Evolutionary conservation across 345 rosid genomes (phyloP).

Genomic region (Syzygium aqueum): DNA sequence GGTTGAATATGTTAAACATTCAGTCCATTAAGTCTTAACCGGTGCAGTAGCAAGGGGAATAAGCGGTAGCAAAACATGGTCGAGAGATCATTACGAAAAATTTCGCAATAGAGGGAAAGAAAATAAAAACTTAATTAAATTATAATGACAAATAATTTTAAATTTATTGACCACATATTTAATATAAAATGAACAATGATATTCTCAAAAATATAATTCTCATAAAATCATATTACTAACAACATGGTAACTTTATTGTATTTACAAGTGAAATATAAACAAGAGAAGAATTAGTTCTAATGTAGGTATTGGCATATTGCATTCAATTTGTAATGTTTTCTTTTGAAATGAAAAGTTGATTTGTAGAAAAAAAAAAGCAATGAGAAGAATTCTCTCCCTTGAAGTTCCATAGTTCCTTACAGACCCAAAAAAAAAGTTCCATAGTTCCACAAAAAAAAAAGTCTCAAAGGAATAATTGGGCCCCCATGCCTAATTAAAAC

Average conservation of each 20-base stretch:
- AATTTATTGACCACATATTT: background rate
- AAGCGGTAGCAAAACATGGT: background rate
- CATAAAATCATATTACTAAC: background rate
- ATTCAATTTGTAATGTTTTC: too few species aligned
- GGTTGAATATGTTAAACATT: background rate
- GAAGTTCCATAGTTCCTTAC: too few species aligned
- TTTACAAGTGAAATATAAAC: too few species aligned
- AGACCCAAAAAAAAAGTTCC: too few species aligned
- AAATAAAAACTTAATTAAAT: background rate
- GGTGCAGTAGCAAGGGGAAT: background rate
- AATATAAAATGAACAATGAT: background rate
- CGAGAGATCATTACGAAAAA: background rate
- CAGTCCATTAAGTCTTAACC: background rate
- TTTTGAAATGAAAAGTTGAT: too few species aligned
- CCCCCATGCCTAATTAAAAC: background rate
- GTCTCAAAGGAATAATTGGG: too few species aligned
- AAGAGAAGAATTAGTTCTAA: too few species aligned
- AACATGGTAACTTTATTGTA: background rate
- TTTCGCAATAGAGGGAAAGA: background rate
- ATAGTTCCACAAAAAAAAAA: too few species aligned
- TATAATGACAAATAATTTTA: background rate
- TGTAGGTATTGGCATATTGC: too few species aligned
- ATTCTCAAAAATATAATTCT: background rate
- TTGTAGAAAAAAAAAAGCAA: too few species aligned
- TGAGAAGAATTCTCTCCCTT: too few species aligned